Percentiles rank a stretch among this genome's conserved stretches.
Evolutionary conservation across 2,329 filamentous ascomycete genomes (phyloP).

Genomic region (Apiospora saccharicola): DNA sequence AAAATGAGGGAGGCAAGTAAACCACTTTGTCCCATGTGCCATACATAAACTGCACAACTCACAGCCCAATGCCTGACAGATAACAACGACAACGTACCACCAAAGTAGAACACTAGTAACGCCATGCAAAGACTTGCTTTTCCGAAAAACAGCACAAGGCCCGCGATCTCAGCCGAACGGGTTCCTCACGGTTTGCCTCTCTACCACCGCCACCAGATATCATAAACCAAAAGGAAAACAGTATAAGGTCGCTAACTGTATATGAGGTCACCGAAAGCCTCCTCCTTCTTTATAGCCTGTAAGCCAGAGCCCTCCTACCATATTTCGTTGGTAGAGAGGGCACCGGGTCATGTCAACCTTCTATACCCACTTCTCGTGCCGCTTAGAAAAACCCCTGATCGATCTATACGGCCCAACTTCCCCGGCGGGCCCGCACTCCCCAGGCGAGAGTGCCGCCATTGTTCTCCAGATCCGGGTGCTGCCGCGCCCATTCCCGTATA

Average conservation of each 20-base stretch:
- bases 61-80: not conserved
- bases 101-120: slow-evolving; percentile 6
- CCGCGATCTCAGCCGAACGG: not conserved
- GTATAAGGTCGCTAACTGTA: slow-evolving; percentile 2
- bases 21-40: not conserved
- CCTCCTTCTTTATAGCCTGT: slow-evolving; percentile 3
- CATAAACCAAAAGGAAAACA: not conserved
- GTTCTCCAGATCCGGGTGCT: slow-evolving; percentile 76
- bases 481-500: slow-evolving; percentile 87
- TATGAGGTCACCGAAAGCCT: not conserved
- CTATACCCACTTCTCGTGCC: not conserved
- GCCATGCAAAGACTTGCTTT: slow-evolving; percentile 14
- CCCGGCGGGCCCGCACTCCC: slow-evolving; percentile 71
- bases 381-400: not conserved
- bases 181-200: not conserved
- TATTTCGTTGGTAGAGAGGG: not conserved
- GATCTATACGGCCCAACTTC: slow-evolving; percentile 71
- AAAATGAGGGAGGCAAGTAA: not conserved
- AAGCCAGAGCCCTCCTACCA: not conserved
- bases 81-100: slow-evolving; percentile 2
- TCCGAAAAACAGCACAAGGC: not conserved
- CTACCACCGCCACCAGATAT: slow-evolving; percentile 2
- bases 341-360: not conserved
- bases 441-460: slow-evolving; percentile 66
- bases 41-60: not conserved